Percentiles rank a stretch among this genome's conserved stretches.
Conservation (phyloP, 495 filamentous ascomycete species). For the Tuber calosporum region DNA sequence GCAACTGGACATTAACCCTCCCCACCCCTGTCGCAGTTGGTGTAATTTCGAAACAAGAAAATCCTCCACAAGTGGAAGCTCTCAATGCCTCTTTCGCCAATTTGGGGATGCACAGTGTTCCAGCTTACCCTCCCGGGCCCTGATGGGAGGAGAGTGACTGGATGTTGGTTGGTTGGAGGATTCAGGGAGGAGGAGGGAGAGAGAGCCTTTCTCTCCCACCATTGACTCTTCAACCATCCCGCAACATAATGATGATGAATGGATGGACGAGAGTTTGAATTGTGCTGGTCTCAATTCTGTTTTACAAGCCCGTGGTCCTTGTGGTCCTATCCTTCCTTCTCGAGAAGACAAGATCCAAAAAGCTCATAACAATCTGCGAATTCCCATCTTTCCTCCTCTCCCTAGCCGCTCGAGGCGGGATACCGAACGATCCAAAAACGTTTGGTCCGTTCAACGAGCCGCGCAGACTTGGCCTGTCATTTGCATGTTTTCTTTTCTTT, state of each 20-base stretch:
- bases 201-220: not conserved
- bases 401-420: not conserved
- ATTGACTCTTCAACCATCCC: too few relatives aligned
- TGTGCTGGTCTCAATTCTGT: not conserved
- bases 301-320: not conserved
- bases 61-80: conserved; percentile 29
- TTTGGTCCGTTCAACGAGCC: not conserved
- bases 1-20: conserved; percentile 11
- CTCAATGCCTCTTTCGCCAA: conserved; percentile 18
- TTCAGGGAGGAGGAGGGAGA: not conserved
- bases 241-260: too few relatives aligned
- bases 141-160: conserved; percentile 18
- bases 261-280: not conserved
- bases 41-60: conserved; percentile 33
- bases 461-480: not conserved
- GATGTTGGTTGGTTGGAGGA: conserved; percentile 4
- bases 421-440: not conserved
- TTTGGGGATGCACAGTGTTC: not conserved
- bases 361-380: not conserved
- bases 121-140: not conserved
- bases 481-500: not conserved
- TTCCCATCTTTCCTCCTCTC: conserved; percentile 1
- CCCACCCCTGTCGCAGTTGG: conserved; percentile 28
- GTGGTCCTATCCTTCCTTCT: not conserved
- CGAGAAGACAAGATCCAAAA: not conserved